Percentiles rank a stretch among this genome's conserved stretches.
phyloP scores from a whole-genome alignment of 2,329 filamentous ascomycete genomes.

The Berkeleyomyces rouxiae region DNA sequence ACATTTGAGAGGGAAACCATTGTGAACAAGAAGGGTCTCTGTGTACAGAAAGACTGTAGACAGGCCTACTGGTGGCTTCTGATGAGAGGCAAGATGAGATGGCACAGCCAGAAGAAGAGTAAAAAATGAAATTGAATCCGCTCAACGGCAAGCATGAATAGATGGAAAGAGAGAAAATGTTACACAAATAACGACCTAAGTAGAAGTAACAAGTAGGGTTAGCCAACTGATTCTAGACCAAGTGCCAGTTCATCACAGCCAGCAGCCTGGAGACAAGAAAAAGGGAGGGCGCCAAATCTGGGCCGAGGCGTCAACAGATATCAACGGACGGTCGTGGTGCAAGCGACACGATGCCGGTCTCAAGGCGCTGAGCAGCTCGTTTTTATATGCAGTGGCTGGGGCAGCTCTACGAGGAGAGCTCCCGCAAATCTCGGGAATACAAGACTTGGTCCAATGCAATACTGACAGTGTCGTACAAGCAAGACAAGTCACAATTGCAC shows the following conservation, averaged over 20 bases:
- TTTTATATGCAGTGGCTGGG: too few relatives aligned
- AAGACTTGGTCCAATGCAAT: too few relatives aligned
- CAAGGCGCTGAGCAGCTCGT: too few relatives aligned
- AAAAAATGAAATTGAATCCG: too few relatives aligned
- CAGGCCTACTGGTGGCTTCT: background rate
- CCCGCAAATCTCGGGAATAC: too few relatives aligned
- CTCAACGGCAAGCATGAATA: background rate
- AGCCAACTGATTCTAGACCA: background rate
- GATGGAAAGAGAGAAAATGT: background rate
- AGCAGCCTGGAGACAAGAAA: too few relatives aligned
- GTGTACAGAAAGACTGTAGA: background rate
- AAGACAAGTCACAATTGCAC: too few relatives aligned
- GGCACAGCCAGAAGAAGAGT: background rate
- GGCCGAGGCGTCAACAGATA: background rate
- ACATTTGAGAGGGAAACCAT: slow-evolving; percentile 2
- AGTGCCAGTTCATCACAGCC: background rate
- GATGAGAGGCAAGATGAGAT: background rate
- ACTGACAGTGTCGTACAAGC: too few relatives aligned
- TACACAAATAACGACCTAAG: background rate
- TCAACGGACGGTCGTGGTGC: too few relatives aligned
- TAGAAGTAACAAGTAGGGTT: background rate
- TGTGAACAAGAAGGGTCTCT: background rate
- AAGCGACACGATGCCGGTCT: too few relatives aligned
- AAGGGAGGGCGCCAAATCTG: too few relatives aligned
- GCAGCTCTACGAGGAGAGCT: too few relatives aligned